Conservation (phyloP, 768 basidiomycete species). For the Lactarius psammicola region DNA sequence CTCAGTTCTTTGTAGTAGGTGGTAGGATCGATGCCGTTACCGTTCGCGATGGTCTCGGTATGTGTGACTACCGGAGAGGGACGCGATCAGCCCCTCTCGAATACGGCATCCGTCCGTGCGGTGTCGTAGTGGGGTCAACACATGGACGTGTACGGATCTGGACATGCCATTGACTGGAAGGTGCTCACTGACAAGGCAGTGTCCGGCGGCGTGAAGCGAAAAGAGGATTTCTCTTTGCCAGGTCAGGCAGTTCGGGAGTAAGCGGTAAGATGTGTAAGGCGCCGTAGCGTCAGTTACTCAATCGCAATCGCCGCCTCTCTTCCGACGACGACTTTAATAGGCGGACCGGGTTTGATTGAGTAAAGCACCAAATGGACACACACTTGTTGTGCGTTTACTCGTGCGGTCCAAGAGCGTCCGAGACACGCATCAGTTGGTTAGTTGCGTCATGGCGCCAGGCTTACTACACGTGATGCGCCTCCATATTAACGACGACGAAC, state of each 20-base stretch:
- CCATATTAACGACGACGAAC: neutral
- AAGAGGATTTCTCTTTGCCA: neutral
- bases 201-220: constrained; percentile 4
- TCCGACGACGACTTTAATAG: constrained; percentile 6
- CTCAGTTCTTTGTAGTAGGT: neutral
- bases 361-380: neutral
- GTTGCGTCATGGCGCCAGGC: neutral
- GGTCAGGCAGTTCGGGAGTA: constrained; percentile 1
- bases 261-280: neutral
- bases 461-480: constrained; percentile 6
- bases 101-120: neutral
- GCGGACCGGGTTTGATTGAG: neutral
- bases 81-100: no score
- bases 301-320: constrained; percentile 14
- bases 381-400: neutral
- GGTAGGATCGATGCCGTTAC: neutral
- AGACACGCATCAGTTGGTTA: no score
- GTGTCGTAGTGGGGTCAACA: constrained; percentile 2
- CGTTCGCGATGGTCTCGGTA: neutral
- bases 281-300: constrained; percentile 10
- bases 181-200: neutral
- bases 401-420: constrained; percentile 15
- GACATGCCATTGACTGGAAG: constrained; percentile 2
- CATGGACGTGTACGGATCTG: neutral
- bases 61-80: no score